These are phyloP conservation scores for Bondarzewia mesenterica DNA, from an alignment of 1,284 basidiomycete genomes.

Conservation along the genomic window DNA sequence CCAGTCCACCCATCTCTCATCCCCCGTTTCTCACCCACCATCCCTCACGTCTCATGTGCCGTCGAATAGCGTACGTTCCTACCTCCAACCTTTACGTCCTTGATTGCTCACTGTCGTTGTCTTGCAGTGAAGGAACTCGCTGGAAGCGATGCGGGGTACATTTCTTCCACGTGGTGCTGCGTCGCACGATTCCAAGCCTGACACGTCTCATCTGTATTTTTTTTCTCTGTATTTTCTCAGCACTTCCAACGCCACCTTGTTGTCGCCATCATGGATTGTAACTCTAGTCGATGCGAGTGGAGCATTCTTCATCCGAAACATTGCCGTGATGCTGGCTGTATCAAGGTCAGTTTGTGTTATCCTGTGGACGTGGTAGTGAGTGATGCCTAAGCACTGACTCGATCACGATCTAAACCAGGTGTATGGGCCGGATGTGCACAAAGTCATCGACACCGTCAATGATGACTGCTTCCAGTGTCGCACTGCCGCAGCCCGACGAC, in stretches of 20 bases:
- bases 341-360: conserved; percentile 33
- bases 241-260: conserved; percentile 68
- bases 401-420: conserved; percentile 17
- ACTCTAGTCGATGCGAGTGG: conserved; percentile 48
- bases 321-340: conserved; percentile 44
- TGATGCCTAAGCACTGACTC: not conserved
- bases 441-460: conserved; percentile 29
- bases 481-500: conserved; percentile 24
- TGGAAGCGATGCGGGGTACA: conserved; percentile 61
- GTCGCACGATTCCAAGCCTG: conserved; percentile 1
- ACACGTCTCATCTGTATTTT: conserved; percentile 4
- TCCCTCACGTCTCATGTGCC: too few relatives aligned
- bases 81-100: not conserved
- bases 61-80: conserved; percentile 7
- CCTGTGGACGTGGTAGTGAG: not conserved
- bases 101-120: not conserved
- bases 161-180: too few relatives aligned
- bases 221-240: conserved; percentile 24
- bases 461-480: conserved; percentile 32
- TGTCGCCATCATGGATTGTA: conserved; percentile 63
- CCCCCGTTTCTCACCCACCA: too few relatives aligned
- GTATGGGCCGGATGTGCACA: conserved; percentile 31
- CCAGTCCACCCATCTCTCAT: too few relatives aligned
- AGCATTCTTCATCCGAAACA: conserved; percentile 50
- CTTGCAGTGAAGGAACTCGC: conserved; percentile 56